phyloP scores from a whole-genome alignment of 805 yeast species.

The Pichia nakasei region DNA sequence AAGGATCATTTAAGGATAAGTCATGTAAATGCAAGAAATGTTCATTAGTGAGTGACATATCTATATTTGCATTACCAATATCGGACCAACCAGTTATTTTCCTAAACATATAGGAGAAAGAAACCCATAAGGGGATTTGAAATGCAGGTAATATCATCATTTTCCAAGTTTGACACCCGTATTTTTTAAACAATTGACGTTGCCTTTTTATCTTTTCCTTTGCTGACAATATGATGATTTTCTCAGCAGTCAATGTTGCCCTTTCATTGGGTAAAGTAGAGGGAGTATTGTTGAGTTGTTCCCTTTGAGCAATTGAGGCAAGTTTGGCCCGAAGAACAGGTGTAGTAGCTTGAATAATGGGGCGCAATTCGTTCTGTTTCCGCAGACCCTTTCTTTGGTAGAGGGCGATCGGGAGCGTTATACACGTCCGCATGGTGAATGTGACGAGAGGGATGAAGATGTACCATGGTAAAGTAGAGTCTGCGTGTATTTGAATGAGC shows the following conservation, averaged over 20 bases:
- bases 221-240: slow-evolving; percentile 61
- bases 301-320: slow-evolving; percentile 37
- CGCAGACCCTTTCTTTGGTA: slow-evolving; percentile 59
- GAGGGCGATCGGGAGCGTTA: slow-evolving; percentile 76
- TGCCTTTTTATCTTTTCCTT: slow-evolving; percentile 77
- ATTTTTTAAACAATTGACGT: slow-evolving; percentile 53
- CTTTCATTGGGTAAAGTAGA: slow-evolving; percentile 20
- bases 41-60: slow-evolving; percentile 40
- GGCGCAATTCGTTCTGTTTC: slow-evolving; percentile 63
- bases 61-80: slow-evolving; percentile 34
- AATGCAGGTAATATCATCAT: slow-evolving; percentile 64
- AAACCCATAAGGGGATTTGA: slow-evolving; percentile 83
- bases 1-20: slow-evolving; percentile 52
- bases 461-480: slow-evolving; percentile 76
- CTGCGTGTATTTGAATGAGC: slow-evolving; percentile 41
- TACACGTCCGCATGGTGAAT: slow-evolving; percentile 47
- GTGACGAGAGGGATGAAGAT: slow-evolving; percentile 69
- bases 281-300: slow-evolving; percentile 15
- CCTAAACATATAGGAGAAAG: slow-evolving; percentile 67
- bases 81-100: slow-evolving; percentile 61
- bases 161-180: slow-evolving; percentile 75
- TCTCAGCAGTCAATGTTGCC: slow-evolving; percentile 58
- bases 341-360: slow-evolving; percentile 62
- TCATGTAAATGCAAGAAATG: slow-evolving; percentile 55
- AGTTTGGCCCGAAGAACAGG: slow-evolving; percentile 61